Conservation (phyloP, 306 rosid species). For the Aeschynomene evenia region DNA sequence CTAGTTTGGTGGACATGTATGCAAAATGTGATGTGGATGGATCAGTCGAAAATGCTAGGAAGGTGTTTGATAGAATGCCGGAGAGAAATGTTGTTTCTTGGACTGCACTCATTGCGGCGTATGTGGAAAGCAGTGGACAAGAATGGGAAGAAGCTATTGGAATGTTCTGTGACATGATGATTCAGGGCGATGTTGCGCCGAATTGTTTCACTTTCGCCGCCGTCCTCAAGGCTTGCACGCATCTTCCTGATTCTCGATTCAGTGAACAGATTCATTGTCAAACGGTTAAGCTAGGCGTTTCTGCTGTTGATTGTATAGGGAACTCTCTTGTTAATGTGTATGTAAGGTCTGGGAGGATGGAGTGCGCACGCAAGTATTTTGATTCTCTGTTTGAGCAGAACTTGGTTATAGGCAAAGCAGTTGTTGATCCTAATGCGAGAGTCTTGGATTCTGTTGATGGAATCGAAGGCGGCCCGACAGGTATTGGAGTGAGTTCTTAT, state of each 20-base stretch:
- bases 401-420: constrained; percentile 36
- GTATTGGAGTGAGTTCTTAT: constrained; percentile 45
- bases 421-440: constrained; percentile 39
- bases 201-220: constrained; percentile 57
- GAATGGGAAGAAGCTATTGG: constrained; percentile 47
- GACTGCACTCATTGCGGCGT: constrained; percentile 57
- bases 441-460: constrained; percentile 33
- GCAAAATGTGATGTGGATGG: constrained; percentile 48
- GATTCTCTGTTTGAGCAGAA: constrained; percentile 53
- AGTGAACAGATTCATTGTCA: constrained; percentile 50
- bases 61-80: constrained; percentile 42
- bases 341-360: constrained; percentile 59
- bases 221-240: constrained; percentile 58
- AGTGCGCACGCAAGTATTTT: constrained; percentile 51
- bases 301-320: constrained; percentile 52
- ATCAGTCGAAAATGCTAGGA: constrained; percentile 38
- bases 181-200: constrained; percentile 42
- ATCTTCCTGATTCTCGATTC: constrained; percentile 37
- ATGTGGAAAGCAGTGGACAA: constrained; percentile 39
- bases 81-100: constrained; percentile 59
- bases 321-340: constrained; percentile 59
- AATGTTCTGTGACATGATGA: constrained; percentile 46
- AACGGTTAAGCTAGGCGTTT: constrained; percentile 46
- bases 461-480: constrained; percentile 37
- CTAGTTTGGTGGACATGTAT: constrained; percentile 61